phyloP scores from a whole-genome alignment of 2,329 filamentous ascomycete genomes.

The Hypoxylon sp. region DNA sequence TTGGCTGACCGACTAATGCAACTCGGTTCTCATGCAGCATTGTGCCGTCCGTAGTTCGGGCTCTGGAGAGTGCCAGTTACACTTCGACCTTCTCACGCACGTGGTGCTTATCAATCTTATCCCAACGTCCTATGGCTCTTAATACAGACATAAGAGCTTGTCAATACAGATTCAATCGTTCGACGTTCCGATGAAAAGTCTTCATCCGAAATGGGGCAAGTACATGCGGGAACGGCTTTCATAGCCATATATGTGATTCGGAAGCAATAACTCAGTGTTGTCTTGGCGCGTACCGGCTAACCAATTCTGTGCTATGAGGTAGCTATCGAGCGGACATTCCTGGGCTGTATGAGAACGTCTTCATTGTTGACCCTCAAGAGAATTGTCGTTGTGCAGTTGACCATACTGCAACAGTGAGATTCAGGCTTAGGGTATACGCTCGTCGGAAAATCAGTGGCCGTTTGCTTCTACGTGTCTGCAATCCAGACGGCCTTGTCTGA shows the following conservation, averaged over 20 bases:
- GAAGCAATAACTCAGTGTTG: slow-evolving; percentile 27
- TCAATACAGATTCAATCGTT: slow-evolving; percentile 35
- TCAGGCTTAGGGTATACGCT: slow-evolving; percentile 29
- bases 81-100: slow-evolving; percentile 34
- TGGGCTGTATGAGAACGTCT: slow-evolving; percentile 80
- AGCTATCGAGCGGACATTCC: slow-evolving; percentile 83
- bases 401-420: slow-evolving; percentile 28
- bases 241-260: slow-evolving; percentile 36
- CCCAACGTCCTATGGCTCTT: slow-evolving; percentile 42
- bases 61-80: slow-evolving; percentile 25
- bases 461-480: slow-evolving; percentile 25
- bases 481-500: slow-evolving; percentile 26
- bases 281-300: slow-evolving; percentile 32
- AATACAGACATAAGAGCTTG: slow-evolving; percentile 28
- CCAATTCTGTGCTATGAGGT: slow-evolving; percentile 35
- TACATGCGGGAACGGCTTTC: slow-evolving; percentile 35
- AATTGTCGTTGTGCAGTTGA: slow-evolving; percentile 24
- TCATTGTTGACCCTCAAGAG: slow-evolving; percentile 23
- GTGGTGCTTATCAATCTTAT: slow-evolving; percentile 47
- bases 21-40: slow-evolving; percentile 40
- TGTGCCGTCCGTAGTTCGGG: slow-evolving; percentile 40
- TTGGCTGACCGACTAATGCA: slow-evolving; percentile 39
- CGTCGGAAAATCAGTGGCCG: slow-evolving; percentile 23
- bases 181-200: slow-evolving; percentile 30
- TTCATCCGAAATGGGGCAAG: slow-evolving; percentile 37